Base-by-base conservation (phyloP, 129 eudicot species). In the Smallanthus sonchifolius region DNA sequence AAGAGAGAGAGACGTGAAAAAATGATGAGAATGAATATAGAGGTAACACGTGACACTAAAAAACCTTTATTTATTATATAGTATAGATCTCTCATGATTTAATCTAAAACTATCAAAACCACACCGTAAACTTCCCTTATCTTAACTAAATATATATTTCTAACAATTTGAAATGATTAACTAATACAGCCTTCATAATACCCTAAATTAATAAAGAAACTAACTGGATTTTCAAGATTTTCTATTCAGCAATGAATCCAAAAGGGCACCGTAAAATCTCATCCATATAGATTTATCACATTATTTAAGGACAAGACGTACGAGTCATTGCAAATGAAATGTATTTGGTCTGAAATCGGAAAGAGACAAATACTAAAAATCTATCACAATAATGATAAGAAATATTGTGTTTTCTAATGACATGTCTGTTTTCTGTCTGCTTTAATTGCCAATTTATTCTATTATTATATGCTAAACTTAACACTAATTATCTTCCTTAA, bases 381-480 rank as follows among this genome's bases (percentile, higher is more conserved):
- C 7, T 59, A 1, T 59, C 65, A 28, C 65, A 59, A 59, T 30
- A 59, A 59, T 28, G 30, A 59, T 59, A 59, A 30, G 10, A 59
- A 59, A 59, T 59, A 59, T 59, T 11, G 19, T 59, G 65, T 59
- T 59, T 59, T 59, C 39, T 30, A 59, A 59, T 30, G 17, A 59
- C 65, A 30, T 13, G 65, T 59, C 65, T 59, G 40, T 9, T 59
- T 7, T 35, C 64, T 75, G 72, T 24, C 79, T 51, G 72, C 54
- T 24, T 73, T 59, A 59, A 66, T 40, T 57, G 77, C 56, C 73
- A 75, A 54, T 39, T 51, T 55, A 76, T 67, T 63, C 35, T 55
- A 5, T 10, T 24, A 71, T 34, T 39, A 20, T 59, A 35, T 77
- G 63, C 6, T 37, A 47, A 77, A 70, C 7, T 44, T 48, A n/a